These are phyloP conservation scores for Bruguiera hainesii DNA, from an alignment of 441 rosid species.

Conservation along the genomic window DNA sequence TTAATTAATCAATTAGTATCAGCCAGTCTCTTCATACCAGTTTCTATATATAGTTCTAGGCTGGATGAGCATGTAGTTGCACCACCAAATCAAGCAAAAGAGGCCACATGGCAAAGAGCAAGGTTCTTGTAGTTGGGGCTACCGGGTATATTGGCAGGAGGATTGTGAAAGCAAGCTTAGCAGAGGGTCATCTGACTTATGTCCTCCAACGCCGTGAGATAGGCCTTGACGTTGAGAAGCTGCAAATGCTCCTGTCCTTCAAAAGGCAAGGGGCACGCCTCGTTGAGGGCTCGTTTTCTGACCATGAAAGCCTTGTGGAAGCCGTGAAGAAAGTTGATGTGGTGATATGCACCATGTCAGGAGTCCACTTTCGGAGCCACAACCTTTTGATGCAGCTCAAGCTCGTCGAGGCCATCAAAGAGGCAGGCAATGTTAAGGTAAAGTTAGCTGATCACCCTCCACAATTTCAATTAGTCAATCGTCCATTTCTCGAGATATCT, in stretches of 20 bases:
- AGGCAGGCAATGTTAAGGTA: slow-evolving; percentile 84
- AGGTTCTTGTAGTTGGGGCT: slow-evolving; percentile 74
- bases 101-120: slow-evolving; percentile 34
- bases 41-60: too few species aligned
- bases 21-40: too few species aligned
- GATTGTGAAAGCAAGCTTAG: slow-evolving; percentile 70
- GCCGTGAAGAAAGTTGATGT: slow-evolving; percentile 78
- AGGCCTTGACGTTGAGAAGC: slow-evolving; percentile 66
- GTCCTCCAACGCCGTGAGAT: slow-evolving; percentile 65
- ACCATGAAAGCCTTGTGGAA: slow-evolving; percentile 57
- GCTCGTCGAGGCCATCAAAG: slow-evolving; percentile 80
- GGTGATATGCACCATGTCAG: slow-evolving; percentile 75
- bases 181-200: slow-evolving; percentile 58
- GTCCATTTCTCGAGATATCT: too few species aligned
- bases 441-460: too few species aligned
- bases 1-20: neutral
- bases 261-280: slow-evolving; percentile 62
- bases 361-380: slow-evolving; percentile 66
- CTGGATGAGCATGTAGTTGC: too few species aligned
- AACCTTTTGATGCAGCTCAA: slow-evolving; percentile 62
- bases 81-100: too few species aligned
- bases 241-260: slow-evolving; percentile 52
- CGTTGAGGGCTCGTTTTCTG: slow-evolving; percentile 56
- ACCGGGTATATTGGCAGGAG: slow-evolving; percentile 77
- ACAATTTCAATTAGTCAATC: too few species aligned